Base-by-base conservation (phyloP, 2,329 filamentous ascomycete genomes). In the Colletotrichum costaricense region DNA sequence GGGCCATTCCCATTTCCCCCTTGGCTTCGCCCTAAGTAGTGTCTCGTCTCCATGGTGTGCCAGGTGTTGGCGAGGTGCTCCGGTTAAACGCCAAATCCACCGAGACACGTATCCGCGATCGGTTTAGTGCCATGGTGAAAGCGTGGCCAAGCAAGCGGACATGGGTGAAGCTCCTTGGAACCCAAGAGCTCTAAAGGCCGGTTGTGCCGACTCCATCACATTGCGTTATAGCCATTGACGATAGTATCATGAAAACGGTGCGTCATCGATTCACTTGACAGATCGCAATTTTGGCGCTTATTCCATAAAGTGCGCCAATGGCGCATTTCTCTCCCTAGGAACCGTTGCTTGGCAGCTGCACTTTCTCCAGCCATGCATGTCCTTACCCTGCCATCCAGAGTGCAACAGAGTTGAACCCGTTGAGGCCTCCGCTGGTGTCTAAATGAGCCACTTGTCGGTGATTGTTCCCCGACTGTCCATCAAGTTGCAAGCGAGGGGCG, bases 241-340 rank as follows among this genome's bases (percentile, higher is more conserved):
- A 73, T 73, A 28, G 28, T 49, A 33, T 57, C 33, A 30, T 46
- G 22, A 11, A 56, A 57, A 66, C 35, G 33, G 56, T 73, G 71
- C 71, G 71, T 73, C 71, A 73, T 73, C 71, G 71, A 73, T 57
- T 58, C 22, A 30, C 28, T 5, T 52, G 60, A 38, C 28, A 62
- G 71, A 73, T 73, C 71, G 71, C 55, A 19, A 57, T 8, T 69
- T 64, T 60, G 70, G 70, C 71, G 60, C 67, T 62, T 73, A 62
- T 52, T 42, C 22, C 46, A 56, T 19, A 26, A 12, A 8, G 26
- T 12, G 46, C 24, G 22, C 33, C 55, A 30, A 38, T 62, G 55
- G 55, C 67, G 55, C 67, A 62, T 70, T 70, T 60, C 35, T 70
- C 22, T 42, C 38, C 8, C 11, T 4, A 16, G 35, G 24, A 14